phyloP scores from a whole-genome alignment of 2,329 filamentous ascomycete genomes.

The Cercospora zeae-maydis region DNA sequence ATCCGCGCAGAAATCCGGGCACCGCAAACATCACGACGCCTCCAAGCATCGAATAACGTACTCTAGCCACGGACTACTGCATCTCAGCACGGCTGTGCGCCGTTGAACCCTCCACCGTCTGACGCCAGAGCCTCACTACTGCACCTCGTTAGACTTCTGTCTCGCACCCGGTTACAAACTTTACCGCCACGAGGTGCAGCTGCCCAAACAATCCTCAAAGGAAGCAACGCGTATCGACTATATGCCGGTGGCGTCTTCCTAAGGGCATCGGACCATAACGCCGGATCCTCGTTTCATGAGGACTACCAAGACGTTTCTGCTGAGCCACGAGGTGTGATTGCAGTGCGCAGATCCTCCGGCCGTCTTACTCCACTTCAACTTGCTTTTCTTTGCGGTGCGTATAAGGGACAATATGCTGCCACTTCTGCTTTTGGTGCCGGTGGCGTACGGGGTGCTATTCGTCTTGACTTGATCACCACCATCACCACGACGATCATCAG shows the following conservation, averaged over 20 bases:
- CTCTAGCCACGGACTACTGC: neutral
- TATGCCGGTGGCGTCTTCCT: slow-evolving; percentile 1
- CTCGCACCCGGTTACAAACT: neutral
- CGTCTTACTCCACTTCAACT: neutral
- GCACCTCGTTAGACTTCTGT: slow-evolving; percentile 1
- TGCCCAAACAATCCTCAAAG: neutral
- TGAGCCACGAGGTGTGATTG: slow-evolving; percentile 1
- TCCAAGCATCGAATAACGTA: neutral
- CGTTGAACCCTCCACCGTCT: neutral
- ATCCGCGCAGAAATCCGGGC: neutral
- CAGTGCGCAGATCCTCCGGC: neutral
- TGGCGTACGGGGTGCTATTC: slow-evolving; percentile 19
- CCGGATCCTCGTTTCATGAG: slow-evolving; percentile 1
- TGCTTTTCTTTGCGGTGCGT: neutral
- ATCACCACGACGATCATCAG: neutral
- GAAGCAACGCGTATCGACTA: neutral
- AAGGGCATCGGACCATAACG: neutral
- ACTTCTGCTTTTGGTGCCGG: slow-evolving; percentile 14
- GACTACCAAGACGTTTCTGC: slow-evolving; percentile 3
- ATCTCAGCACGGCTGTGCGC: neutral
- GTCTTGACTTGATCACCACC: slow-evolving; percentile 16
- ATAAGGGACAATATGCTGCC: slow-evolving; percentile 15
- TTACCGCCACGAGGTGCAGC: neutral
- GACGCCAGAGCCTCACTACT: slow-evolving; percentile 1
- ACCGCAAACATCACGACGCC: neutral